A percentile compares a stretch with the other conserved stretches of the same genome.
These are phyloP conservation scores for Xerocomus brunneocitrinus DNA, from an alignment of 768 basidiomycete species.

Conservation along the genomic window DNA sequence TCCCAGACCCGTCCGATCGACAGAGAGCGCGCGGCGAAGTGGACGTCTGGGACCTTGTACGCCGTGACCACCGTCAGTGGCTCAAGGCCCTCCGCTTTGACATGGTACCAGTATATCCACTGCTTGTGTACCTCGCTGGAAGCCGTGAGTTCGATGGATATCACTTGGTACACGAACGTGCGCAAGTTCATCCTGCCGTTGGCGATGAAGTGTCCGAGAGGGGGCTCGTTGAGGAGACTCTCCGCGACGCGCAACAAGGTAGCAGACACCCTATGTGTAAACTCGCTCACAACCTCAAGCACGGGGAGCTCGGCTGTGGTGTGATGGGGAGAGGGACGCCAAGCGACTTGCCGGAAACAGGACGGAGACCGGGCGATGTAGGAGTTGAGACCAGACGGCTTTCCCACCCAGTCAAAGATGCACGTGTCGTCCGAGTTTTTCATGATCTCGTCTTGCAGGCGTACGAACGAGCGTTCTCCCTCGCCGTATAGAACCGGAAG, in stretches of 20 bases:
- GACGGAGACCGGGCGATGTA: slow-evolving; percentile 22
- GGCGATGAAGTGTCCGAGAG: slow-evolving; percentile 28
- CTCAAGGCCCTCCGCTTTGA: slow-evolving; percentile 19
- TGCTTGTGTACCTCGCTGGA: slow-evolving; percentile 10
- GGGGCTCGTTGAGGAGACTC: slow-evolving; percentile 18
- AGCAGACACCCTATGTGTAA: slow-evolving; percentile 17
- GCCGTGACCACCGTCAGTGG: slow-evolving; percentile 15
- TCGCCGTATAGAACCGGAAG: slow-evolving; percentile 29
- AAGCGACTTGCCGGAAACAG: slow-evolving; percentile 16
- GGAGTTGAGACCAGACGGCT: slow-evolving; percentile 24
- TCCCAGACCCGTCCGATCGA: slow-evolving; percentile 26
- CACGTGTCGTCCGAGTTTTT: slow-evolving; percentile 22
- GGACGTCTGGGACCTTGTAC: slow-evolving; percentile 5
- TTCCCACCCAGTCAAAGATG: slow-evolving; percentile 28
- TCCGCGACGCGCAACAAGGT: slow-evolving; percentile 13
- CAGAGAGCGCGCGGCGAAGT: slow-evolving; percentile 1
- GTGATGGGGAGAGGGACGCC: slow-evolving; percentile 7
- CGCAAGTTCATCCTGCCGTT: slow-evolving; percentile 29
- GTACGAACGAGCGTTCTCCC: slow-evolving; percentile 19
- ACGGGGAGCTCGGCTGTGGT: slow-evolving; percentile 1
- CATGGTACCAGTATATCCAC: slow-evolving; percentile 12
- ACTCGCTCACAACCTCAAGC: slow-evolving; percentile 12
- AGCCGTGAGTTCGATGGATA: slow-evolving; percentile 5
- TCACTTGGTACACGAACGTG: slow-evolving; percentile 21
- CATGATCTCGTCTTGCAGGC: slow-evolving; percentile 28